Base-by-base conservation (phyloP, 495 filamentous ascomycete genomes). In the Penicillium malachiteum region DNA sequence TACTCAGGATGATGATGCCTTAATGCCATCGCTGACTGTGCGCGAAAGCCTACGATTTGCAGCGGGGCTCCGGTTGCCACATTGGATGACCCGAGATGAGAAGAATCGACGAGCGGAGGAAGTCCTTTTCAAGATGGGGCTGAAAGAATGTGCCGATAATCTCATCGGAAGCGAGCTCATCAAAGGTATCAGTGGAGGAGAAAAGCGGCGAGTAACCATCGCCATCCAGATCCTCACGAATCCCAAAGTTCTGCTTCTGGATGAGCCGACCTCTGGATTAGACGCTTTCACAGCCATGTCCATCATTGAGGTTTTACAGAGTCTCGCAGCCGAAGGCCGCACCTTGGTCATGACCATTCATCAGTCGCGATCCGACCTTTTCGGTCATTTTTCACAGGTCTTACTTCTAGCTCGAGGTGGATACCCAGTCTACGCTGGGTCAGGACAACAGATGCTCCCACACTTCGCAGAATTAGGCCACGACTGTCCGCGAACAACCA, bases 111-210 rank as follows among this genome's bases (percentile, higher is more conserved):
- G 83, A 16, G 87, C 88, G 0, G 87, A 91, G 58, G 84, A 88
- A 14, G 80, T 90, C 1, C 72, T 91, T 7, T 65, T 84, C 14
- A 90, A 89, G 61, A 81, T 91, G 78, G 88, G 88, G 5, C 70
- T 91, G 5, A 88, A 87, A 57, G 88, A 90, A 57, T 90, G 88
- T 56, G 88, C 88, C 1, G 84, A 90, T 60, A 88, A 87, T 48
- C 60, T 89, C 0, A 83, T 91, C 38, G 88, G 88, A 16, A 84
- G 79, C 59, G 84, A 89, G 6, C 70, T 87, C 17, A 73, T 85
- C 52, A 91, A 90, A 63, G 88, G 88, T 0, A 90, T 91, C 50
- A 89, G 85, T 44, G 88, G 88, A 10, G 88, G 88, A 18, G 87
- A 91, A 70, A 90, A 90, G 67, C 73, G 88, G 18, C 74, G 88